These are phyloP conservation scores for Pestalotiopsis sp. DNA, from an alignment of 2,329 filamentous ascomycete genomes.

Conservation along the genomic window DNA sequence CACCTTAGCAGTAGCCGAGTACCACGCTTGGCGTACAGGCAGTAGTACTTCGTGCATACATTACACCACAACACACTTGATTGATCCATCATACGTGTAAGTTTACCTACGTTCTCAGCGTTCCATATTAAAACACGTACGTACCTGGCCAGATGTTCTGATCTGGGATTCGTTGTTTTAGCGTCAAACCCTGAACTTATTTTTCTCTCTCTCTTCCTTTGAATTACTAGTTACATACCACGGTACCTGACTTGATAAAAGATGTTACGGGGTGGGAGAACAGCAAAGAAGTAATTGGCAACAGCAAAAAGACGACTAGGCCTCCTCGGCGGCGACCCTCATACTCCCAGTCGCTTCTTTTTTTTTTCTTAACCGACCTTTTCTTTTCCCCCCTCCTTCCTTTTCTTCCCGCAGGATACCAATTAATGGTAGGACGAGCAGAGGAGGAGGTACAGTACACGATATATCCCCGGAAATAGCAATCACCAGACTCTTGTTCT, in stretches of 20 bases:
- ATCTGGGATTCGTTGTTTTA: slow-evolving; percentile 5
- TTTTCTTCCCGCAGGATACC: background rate
- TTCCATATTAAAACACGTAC: background rate
- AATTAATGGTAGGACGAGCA: background rate
- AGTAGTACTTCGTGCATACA: background rate
- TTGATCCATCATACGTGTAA: background rate
- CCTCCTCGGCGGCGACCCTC: background rate
- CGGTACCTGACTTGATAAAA: background rate
- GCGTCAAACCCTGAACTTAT: background rate
- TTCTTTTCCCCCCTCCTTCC: background rate
- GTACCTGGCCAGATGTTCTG: background rate
- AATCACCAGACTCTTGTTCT: background rate
- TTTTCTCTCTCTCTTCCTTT: background rate
- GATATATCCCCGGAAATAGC: background rate
- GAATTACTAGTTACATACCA: background rate
- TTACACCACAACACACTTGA: background rate
- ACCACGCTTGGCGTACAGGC: background rate
- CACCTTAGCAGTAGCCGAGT: background rate
- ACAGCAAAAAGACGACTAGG: background rate
- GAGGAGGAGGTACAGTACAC: background rate
- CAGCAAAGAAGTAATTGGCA: background rate
- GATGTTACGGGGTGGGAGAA: background rate
- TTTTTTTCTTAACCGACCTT: background rate
- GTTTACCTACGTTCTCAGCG: background rate
- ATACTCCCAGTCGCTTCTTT: background rate